Conservation (phyloP, 768 basidiomycete species). For the Auriculariales sp. region DNA sequence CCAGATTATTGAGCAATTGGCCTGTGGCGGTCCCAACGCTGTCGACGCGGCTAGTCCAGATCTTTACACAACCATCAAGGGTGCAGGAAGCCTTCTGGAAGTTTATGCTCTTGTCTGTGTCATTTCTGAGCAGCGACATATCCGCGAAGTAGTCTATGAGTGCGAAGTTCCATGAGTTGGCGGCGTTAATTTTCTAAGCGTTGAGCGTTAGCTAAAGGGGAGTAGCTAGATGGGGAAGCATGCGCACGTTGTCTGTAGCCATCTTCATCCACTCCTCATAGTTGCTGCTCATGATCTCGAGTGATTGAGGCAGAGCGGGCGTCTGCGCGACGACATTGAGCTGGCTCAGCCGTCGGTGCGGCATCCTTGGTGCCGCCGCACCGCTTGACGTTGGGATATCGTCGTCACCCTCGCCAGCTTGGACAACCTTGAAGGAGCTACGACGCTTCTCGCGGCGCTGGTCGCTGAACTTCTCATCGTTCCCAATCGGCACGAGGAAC, state of each 20-base stretch:
- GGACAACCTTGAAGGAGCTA: background rate
- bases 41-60: constrained; percentile 97
- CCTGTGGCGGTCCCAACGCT: constrained; percentile 94
- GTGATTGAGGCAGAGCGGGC: constrained; percentile 15
- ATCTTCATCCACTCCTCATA: constrained; percentile 99
- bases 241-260: constrained; percentile 88
- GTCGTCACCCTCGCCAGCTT: background rate
- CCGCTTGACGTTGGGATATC: background rate
- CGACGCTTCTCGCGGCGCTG: background rate
- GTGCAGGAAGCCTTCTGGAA: constrained; percentile 98
- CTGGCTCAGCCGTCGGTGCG: background rate
- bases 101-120: constrained; percentile 91
- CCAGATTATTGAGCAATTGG: constrained; percentile 82
- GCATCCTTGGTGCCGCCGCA: background rate
- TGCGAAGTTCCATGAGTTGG: constrained; percentile 95
- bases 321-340: background rate
- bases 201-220: background rate
- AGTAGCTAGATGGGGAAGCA: background rate
- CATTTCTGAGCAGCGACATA: constrained; percentile 88
- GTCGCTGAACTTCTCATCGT: background rate
- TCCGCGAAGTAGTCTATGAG: constrained; percentile 99
- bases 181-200: constrained; percentile 89
- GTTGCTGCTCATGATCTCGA: constrained; percentile 82
- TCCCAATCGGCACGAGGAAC: background rate
- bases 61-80: constrained; percentile 96